Evolutionary conservation across 768 basidiomycete species (phyloP), one percentile per base, ranked within the genome.

Genomic region (Pisolithus albus): DNA sequence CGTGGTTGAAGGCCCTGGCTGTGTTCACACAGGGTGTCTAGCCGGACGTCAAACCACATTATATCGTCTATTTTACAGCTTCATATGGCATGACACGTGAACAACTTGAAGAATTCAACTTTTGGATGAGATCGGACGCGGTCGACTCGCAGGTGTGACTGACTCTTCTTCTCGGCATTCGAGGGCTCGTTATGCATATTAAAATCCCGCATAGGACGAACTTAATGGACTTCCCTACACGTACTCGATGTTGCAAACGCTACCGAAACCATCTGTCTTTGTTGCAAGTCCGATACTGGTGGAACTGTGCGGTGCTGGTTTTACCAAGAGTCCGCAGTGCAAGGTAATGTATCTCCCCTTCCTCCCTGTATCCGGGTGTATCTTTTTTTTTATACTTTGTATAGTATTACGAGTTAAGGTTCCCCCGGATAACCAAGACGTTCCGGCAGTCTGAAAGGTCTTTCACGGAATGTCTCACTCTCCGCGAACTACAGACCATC

Each of bases 321-420:
- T 92, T 60, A 86, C 84, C 28, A 88, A 87, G 62, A 68, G 82
- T n/a, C 70, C 72, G 0, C 57, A 69, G 23, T 78, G 79, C 61
- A 70, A 77, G 60, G 88, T 88, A 49, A 48, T 48, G 19, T 26
- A 48, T 34, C 10, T 7, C 26, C 26, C 26, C 26, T 4, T 26
- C 23, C 24, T 10, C 28, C 3, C 1, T 39, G 30, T 49, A 32
- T 5, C 15, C 15, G 8, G 7, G 15, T 36, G 26, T 36, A 46
- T 9, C 10, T 34, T 46, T 41, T 49, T 34, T 42, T n/a, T n/a
- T n/a, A n/a, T 49, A 55, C 30, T 2, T 42, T 38, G 19, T 51
- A 13, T 53, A 92, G 89, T 74, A 84, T 60, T 93, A 93, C 62
- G 88, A 88, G 56, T 72, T 92, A 5, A 84, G 92, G 19, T 94